phyloP scores from a whole-genome alignment of 495 filamentous ascomycete genomes.

The Lophiotrema nucula region DNA sequence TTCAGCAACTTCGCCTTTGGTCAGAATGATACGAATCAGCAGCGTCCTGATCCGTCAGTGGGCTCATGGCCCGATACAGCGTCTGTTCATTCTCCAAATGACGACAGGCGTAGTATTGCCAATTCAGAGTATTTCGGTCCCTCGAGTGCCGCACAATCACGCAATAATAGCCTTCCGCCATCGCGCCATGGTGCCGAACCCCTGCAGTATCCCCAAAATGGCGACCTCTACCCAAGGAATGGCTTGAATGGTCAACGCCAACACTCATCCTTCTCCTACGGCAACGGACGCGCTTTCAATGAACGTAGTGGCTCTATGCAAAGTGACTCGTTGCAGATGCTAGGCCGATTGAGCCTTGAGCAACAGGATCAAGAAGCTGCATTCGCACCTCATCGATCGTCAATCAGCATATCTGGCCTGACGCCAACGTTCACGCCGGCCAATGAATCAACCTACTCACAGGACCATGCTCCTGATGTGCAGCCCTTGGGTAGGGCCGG shows the following conservation, averaged over 20 bases:
- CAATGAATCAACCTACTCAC: constrained; percentile 3
- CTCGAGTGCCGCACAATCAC: constrained; percentile 39
- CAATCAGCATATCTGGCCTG: constrained; percentile 29
- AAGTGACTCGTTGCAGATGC: constrained; percentile 37
- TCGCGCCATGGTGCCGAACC: constrained; percentile 43
- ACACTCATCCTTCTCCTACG: constrained; percentile 33
- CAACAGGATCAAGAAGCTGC: constrained; percentile 18
- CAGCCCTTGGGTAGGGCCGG: constrained; percentile 7
- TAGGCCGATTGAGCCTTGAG: constrained; percentile 23
- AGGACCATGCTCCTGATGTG: constrained; percentile 12
- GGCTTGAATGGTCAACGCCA: constrained; percentile 19
- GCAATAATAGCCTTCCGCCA: constrained; percentile 44
- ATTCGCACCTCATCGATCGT: constrained; percentile 19
- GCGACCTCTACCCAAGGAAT: constrained; percentile 19
- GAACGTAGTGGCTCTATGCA: constrained; percentile 44
- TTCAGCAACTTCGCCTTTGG: constrained; percentile 22
- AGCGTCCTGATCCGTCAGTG: constrained; percentile 12
- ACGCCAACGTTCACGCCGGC: constrained; percentile 13
- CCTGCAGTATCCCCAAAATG: constrained; percentile 20
- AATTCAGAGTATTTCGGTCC: constrained; percentile 36
- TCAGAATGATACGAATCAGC: constrained; percentile 12
- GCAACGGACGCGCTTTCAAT: constrained; percentile 37
- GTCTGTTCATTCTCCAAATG: constrained; percentile 38
- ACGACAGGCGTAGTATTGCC: constrained; percentile 35
- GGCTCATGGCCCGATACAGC: constrained; percentile 31